A percentile compares a stretch with the other conserved stretches of the same genome.
Evolutionary conservation across 495 filamentous ascomycete species (phyloP).

Genomic region (Elasticomyces elasticus): DNA sequence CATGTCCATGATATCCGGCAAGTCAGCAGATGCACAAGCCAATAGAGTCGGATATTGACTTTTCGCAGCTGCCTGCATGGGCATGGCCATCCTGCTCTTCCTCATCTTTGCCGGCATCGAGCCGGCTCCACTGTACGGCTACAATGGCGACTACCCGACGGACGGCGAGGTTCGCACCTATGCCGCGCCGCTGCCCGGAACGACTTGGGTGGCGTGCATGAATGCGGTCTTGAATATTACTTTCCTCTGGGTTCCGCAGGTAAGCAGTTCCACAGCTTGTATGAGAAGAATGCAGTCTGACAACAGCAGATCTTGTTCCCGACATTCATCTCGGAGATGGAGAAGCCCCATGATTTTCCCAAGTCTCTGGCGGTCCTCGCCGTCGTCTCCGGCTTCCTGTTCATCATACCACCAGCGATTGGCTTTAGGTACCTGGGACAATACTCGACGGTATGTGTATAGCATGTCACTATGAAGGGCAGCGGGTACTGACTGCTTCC

Average conservation of each 20-base stretch:
- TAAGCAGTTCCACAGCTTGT: background rate
- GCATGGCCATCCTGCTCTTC: conserved; percentile 67
- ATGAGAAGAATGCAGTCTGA: background rate
- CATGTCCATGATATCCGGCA: conserved; percentile 52
- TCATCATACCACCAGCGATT: conserved; percentile 61
- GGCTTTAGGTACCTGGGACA: conserved; percentile 73
- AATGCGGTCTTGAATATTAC: conserved; percentile 79
- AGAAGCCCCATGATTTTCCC: conserved; percentile 71
- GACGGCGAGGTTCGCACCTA: conserved; percentile 46
- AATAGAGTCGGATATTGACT: conserved; percentile 52
- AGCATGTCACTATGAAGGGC: background rate
- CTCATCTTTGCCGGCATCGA: conserved; percentile 66
- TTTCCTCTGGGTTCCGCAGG: conserved; percentile 53
- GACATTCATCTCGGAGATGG: conserved; percentile 85
- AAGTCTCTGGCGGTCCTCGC: conserved; percentile 79
- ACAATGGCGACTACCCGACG: conserved; percentile 28
- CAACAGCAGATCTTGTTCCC: conserved; percentile 74
- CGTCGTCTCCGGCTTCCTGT: conserved; percentile 68
- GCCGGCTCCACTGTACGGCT: conserved; percentile 52
- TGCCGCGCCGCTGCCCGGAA: conserved; percentile 51
- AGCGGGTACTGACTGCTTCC: too few relatives aligned
- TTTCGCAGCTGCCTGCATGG: conserved; percentile 58
- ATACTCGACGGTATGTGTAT: conserved; percentile 49
- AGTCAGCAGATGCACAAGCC: conserved; percentile 46
- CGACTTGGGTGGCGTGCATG: conserved; percentile 64